Conservation (phyloP, 352 stramenopile genomes). For the Bremia lactucae region DNA sequence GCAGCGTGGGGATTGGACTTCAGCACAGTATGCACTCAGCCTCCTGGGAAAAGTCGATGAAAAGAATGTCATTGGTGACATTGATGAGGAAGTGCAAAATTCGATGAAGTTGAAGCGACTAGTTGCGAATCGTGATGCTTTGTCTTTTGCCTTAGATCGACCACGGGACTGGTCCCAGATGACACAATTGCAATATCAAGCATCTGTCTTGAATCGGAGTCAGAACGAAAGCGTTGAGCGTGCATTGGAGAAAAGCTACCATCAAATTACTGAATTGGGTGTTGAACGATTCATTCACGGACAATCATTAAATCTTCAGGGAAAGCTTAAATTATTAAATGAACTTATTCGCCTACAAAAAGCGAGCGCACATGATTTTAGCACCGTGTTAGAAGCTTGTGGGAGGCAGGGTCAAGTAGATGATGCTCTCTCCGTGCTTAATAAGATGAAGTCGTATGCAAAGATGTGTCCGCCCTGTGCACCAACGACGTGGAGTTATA, state of each 20-base stretch:
- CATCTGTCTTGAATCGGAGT: slow-evolving; percentile 10
- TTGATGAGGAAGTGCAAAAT: slow-evolving; percentile 1
- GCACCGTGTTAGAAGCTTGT: slow-evolving; percentile 28
- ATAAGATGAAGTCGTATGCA: slow-evolving; percentile 23
- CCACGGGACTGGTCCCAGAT: slow-evolving; percentile 12
- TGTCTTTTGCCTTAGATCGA: slow-evolving; percentile 16
- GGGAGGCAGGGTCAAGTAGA: slow-evolving; percentile 20
- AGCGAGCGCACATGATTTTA: slow-evolving; percentile 21
- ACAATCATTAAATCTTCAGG: slow-evolving; percentile 17
- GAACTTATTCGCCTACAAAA: slow-evolving; percentile 16
- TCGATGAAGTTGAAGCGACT: slow-evolving; percentile 6
- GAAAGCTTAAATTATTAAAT: slow-evolving; percentile 26
- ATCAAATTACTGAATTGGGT: not conserved
- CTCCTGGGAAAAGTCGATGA: slow-evolving; percentile 4
- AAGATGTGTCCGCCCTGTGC: slow-evolving; percentile 7
- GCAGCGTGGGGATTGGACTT: slow-evolving; percentile 29
- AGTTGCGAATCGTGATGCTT: slow-evolving; percentile 11
- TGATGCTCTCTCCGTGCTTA: slow-evolving; percentile 25
- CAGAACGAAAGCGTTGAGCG: slow-evolving; percentile 17
- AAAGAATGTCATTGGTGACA: not conserved
- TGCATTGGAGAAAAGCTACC: slow-evolving; percentile 7
- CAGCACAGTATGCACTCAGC: slow-evolving; percentile 9
- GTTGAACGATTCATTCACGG: slow-evolving; percentile 5
- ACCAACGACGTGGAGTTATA: slow-evolving; percentile 28
- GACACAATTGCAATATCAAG: slow-evolving; percentile 7